Conservation (phyloP, 441 rosid species). For the Geranium incanum region DNA sequence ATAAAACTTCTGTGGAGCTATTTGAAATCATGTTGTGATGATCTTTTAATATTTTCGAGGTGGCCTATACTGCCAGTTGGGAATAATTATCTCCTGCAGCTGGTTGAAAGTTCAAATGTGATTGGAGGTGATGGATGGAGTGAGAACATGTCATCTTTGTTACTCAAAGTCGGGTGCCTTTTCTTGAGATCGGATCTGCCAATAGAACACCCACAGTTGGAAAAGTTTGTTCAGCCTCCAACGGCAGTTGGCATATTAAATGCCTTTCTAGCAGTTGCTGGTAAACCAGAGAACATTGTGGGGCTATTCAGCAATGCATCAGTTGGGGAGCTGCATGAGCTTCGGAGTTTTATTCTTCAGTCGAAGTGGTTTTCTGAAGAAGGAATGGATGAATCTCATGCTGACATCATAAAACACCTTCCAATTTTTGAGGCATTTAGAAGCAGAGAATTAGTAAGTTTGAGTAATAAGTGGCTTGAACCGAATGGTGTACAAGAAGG, state of each 20-base stretch:
- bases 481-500: slow-evolving; percentile 75
- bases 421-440: slow-evolving; percentile 84
- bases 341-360: slow-evolving; percentile 86
- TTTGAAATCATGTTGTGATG: slow-evolving; percentile 71
- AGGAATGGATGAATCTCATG: slow-evolving; percentile 56
- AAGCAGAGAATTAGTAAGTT: slow-evolving; percentile 67
- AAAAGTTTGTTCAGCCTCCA: slow-evolving; percentile 82
- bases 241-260: slow-evolving; percentile 79
- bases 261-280: slow-evolving; percentile 73
- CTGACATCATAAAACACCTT: slow-evolving; percentile 64
- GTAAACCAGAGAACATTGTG: slow-evolving; percentile 51
- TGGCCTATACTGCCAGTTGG: slow-evolving; percentile 98
- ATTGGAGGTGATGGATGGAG: slow-evolving; percentile 88
- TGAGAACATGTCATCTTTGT: slow-evolving; percentile 87
- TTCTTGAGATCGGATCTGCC: slow-evolving; percentile 66
- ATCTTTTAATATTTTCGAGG: slow-evolving; percentile 76
- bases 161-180: slow-evolving; percentile 79
- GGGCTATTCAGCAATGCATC: slow-evolving; percentile 59
- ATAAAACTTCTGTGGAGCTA: slow-evolving; percentile 74
- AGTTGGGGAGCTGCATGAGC: slow-evolving; percentile 84
- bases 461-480: slow-evolving; percentile 76
- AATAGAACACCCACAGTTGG: slow-evolving; percentile 78
- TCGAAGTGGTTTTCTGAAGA: slow-evolving; percentile 91
- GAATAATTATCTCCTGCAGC: slow-evolving; percentile 57
- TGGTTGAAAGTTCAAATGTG: slow-evolving; percentile 70